A percentile compares a stretch with the other conserved stretches of the same genome.
Conservation (phyloP, 2,329 filamentous ascomycete genomes). For the Albifimbria verrucaria region DNA sequence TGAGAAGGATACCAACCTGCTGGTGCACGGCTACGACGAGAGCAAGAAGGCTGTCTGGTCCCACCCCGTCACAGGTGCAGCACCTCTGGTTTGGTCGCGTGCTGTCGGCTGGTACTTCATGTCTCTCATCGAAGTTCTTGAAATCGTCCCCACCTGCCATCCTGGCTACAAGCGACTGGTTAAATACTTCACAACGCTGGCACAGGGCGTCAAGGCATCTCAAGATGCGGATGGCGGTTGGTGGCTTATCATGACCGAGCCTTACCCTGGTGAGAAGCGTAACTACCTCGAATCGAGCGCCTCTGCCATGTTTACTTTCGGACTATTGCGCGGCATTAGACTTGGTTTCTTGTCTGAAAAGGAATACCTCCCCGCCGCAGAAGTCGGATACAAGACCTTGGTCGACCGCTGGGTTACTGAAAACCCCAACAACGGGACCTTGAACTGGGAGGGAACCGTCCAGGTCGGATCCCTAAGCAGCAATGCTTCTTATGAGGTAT, state of each 20-base stretch:
- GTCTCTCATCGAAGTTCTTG: conserved; percentile 43
- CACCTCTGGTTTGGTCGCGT: conserved; percentile 48
- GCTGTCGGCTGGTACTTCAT: conserved; percentile 50
- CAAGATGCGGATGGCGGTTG: conserved; percentile 46
- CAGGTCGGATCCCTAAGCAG: conserved; percentile 45
- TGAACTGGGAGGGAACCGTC: conserved; percentile 47
- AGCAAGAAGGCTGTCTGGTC: conserved; percentile 45
- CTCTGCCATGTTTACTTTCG: conserved; percentile 53
- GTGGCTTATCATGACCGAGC: conserved; percentile 54
- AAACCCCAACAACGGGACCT: conserved; percentile 34
- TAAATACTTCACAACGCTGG: conserved; percentile 34
- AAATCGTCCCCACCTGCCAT: conserved; percentile 34
- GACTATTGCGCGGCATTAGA: conserved; percentile 37
- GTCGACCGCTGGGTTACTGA: conserved; percentile 39
- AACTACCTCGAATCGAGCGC: conserved; percentile 59
- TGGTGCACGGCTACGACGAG: conserved; percentile 52
- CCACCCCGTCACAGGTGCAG: conserved; percentile 40
- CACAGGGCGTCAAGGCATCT: conserved; percentile 33
- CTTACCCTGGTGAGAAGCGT: conserved; percentile 39
- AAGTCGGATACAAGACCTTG: conserved; percentile 23
- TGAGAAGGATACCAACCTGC: conserved; percentile 33
- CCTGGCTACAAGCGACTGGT: conserved; percentile 28
- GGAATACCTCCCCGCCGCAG: conserved; percentile 8
- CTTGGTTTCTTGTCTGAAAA: conserved; percentile 13
- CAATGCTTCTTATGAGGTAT: conserved; percentile 44